Percentiles rank a stretch among this genome's conserved stretches.
phyloP scores from a whole-genome alignment of 164 flowering plant species.

The Nymphaea thermarum region DNA sequence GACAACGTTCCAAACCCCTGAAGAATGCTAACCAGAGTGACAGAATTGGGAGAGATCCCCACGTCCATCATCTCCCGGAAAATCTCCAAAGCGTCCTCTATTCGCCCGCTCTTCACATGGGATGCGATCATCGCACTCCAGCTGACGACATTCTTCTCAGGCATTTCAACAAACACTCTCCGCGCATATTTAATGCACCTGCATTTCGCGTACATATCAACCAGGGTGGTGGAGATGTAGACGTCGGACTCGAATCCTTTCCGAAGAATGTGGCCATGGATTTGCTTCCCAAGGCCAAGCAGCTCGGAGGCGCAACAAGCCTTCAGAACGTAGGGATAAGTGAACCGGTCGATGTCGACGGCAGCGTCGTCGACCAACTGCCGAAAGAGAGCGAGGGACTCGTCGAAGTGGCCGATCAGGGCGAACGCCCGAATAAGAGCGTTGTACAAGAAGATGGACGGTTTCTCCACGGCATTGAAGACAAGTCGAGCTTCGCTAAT shows the following conservation, averaged over 20 bases:
- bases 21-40: constrained; percentile 81
- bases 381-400: constrained; percentile 36
- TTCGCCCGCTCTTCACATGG: constrained; percentile 51
- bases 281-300: constrained; percentile 43
- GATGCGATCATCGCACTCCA: constrained; percentile 96
- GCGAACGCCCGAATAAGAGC: constrained; percentile 68
- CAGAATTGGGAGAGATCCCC: constrained; percentile 47
- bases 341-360: constrained; percentile 57
- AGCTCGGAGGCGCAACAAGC: constrained; percentile 42
- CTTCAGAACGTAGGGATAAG: constrained; percentile 66
- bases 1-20: constrained; percentile 76
- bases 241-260: constrained; percentile 47
- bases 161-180: constrained; percentile 47
- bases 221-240: constrained; percentile 66
- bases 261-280: constrained; percentile 61
- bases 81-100: constrained; percentile 58
- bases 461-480: constrained; percentile 48
- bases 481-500: constrained; percentile 51
- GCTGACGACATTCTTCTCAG: constrained; percentile 60
- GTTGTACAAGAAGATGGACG: constrained; percentile 66
- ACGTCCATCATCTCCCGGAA: constrained; percentile 44
- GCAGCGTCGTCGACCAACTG: constrained; percentile 36
- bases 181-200: constrained; percentile 46
- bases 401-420: constrained; percentile 45
- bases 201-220: constrained; percentile 71